A percentile compares a stretch with the other conserved stretches of the same genome.
These are phyloP conservation scores for Ceratobasidium sp. DNA, from an alignment of 1,284 basidiomycete genomes.

Conservation along the genomic window DNA sequence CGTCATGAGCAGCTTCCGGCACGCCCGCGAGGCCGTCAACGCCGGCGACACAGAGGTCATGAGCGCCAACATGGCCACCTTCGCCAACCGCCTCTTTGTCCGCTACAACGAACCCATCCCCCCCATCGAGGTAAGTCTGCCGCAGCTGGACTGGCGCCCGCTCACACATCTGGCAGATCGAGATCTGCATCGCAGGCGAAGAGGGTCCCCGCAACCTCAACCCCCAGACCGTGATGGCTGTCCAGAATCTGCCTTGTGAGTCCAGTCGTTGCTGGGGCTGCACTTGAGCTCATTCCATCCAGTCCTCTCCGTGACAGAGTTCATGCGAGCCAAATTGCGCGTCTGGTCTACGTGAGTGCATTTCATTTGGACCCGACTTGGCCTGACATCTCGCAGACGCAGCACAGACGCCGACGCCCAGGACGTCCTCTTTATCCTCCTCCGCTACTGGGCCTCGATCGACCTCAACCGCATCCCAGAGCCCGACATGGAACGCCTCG, in stretches of 20 bases:
- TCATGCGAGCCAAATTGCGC: constrained; percentile 43
- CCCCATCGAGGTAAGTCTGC: constrained; percentile 45
- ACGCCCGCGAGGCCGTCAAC: constrained; percentile 64
- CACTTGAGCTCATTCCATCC: not conserved
- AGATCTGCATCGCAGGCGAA: constrained; percentile 81
- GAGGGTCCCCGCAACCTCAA: constrained; percentile 78
- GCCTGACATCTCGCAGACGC: constrained; percentile 16
- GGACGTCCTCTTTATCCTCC: constrained; percentile 73
- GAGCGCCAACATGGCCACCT: constrained; percentile 60
- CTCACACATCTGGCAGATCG: constrained; percentile 64
- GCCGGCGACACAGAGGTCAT: constrained; percentile 50
- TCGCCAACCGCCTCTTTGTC: constrained; percentile 62
- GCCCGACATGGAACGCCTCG: constrained; percentile 79
- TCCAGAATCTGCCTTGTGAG: constrained; percentile 34
- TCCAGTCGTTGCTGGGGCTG: not conserved
- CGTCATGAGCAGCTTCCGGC: constrained; percentile 67
- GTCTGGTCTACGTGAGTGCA: constrained; percentile 74
- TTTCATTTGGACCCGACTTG: constrained; percentile 31
- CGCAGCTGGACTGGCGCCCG: not conserved
- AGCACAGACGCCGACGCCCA: constrained; percentile 63
- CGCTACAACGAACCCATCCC: constrained; percentile 50
- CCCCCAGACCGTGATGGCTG: constrained; percentile 43
- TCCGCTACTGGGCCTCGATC: constrained; percentile 76
- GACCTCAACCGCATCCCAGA: constrained; percentile 84
- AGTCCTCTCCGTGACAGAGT: constrained; percentile 43